A percentile compares a stretch with the other conserved stretches of the same genome.
These are phyloP conservation scores for Fusarium zealandicum DNA, from an alignment of 2,329 filamentous ascomycete species.

Conservation along the genomic window DNA sequence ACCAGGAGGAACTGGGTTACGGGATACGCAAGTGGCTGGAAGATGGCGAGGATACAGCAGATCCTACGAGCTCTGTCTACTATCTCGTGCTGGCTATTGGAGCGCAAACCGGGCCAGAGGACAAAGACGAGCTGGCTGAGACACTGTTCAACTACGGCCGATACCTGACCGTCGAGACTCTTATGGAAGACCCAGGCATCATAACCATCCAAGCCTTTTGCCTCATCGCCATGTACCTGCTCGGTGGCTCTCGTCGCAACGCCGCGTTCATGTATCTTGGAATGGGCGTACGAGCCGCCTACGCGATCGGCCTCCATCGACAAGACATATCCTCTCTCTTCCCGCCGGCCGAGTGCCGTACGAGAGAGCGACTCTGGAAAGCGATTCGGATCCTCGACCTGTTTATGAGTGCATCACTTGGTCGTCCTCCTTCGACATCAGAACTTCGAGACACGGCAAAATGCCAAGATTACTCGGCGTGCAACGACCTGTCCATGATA, in stretches of 20 bases:
- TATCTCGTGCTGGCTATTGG: constrained; percentile 45
- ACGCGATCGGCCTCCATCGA: constrained; percentile 45
- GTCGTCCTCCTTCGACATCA: constrained; percentile 44
- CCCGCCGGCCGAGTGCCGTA: constrained; percentile 31
- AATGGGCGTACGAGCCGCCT: constrained; percentile 48
- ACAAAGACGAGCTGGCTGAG: constrained; percentile 45
- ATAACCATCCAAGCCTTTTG: constrained; percentile 45
- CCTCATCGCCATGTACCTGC: constrained; percentile 49
- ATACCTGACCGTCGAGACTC: constrained; percentile 42
- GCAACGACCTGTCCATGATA: constrained; percentile 47
- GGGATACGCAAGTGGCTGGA: constrained; percentile 43
- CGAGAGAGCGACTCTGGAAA: constrained; percentile 46
- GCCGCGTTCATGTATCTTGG: constrained; percentile 51
- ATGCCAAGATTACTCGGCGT: constrained; percentile 37
- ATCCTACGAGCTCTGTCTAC: constrained; percentile 35
- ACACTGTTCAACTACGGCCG: constrained; percentile 47
- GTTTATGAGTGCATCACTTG: constrained; percentile 46
- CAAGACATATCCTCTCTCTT: constrained; percentile 42
- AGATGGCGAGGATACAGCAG: constrained; percentile 23
- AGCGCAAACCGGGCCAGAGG: constrained; percentile 45
- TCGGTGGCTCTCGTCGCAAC: constrained; percentile 46
- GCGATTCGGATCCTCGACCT: constrained; percentile 44
- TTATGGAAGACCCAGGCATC: constrained; percentile 48
- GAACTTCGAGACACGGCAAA: constrained; percentile 40
- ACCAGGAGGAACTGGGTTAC: constrained; percentile 39